Conservation (phyloP, 768 basidiomycete genomes). For the Auricularia sp. region DNA sequence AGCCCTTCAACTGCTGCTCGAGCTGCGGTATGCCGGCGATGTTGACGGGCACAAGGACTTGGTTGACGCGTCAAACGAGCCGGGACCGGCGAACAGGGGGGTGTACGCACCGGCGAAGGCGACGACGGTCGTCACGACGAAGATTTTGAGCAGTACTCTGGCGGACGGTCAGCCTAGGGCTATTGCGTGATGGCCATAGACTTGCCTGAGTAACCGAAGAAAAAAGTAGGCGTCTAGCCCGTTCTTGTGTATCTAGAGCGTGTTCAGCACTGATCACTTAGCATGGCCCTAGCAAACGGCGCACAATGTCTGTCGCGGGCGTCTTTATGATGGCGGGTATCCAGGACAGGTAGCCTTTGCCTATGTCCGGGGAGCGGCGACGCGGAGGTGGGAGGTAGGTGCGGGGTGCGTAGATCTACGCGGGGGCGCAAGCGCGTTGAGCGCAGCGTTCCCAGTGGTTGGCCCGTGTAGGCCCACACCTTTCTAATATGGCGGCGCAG, state of each 20-base stretch:
- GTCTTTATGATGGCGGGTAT: conserved; percentile 34
- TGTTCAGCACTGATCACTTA: neutral
- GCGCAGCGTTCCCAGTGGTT: neutral
- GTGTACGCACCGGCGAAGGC: conserved; percentile 48
- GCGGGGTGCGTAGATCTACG: conserved; percentile 49
- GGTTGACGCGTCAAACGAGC: neutral
- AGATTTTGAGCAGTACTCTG: conserved; percentile 45
- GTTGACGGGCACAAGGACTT: conserved; percentile 1
- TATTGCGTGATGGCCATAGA: neutral
- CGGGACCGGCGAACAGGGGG: conserved; percentile 3
- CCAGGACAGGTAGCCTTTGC: conserved; percentile 25
- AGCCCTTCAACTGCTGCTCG: conserved; percentile 19
- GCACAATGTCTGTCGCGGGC: conserved; percentile 34
- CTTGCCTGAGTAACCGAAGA: conserved; percentile 9
- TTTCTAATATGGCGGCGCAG: conserved; percentile 46
- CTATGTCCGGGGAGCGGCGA: conserved; percentile 22
- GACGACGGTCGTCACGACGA: conserved; percentile 51
- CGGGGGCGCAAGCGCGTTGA: conserved; percentile 4
- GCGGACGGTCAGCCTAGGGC: neutral
- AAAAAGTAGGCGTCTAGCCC: conserved; percentile 57
- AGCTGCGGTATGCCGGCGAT: neutral
- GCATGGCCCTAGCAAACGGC: neutral
- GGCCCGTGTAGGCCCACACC: neutral
- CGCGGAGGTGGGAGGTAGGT: conserved; percentile 51
- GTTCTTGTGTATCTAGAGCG: conserved; percentile 42